A percentile compares a stretch with the other conserved stretches of the same genome.
phyloP scores from a whole-genome alignment of 1,284 basidiomycete species.

The Marasmius oreades region DNA sequence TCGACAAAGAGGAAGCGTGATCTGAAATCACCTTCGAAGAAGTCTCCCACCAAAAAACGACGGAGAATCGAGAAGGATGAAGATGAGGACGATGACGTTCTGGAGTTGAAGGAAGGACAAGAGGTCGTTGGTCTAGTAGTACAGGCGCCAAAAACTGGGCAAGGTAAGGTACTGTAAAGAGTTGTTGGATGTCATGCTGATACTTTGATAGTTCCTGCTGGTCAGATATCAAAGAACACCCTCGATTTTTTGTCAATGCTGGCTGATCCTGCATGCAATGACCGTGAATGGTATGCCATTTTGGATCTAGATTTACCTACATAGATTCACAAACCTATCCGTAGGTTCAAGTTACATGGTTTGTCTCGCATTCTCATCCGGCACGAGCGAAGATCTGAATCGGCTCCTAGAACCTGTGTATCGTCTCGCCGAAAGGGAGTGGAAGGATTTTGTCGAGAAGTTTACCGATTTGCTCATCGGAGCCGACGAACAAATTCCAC shows the following conservation, averaged over 20 bases:
- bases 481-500: slow-evolving; percentile 78
- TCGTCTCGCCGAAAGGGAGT: slow-evolving; percentile 81
- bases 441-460: slow-evolving; percentile 76
- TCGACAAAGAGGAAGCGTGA: slow-evolving; percentile 34
- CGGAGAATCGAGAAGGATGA: slow-evolving; percentile 23
- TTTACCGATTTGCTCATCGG: slow-evolving; percentile 67
- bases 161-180: slow-evolving; percentile 46
- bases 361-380: slow-evolving; percentile 1
- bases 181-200: not conserved
- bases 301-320: not conserved
- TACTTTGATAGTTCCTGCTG: slow-evolving; percentile 62
- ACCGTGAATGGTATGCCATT: slow-evolving; percentile 74
- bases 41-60: slow-evolving; percentile 23
- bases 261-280: slow-evolving; percentile 75
- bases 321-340: not conserved
- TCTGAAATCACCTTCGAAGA: slow-evolving; percentile 22
- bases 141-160: slow-evolving; percentile 76
- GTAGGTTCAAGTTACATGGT: slow-evolving; percentile 78
- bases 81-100: slow-evolving; percentile 36
- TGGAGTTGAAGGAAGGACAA: slow-evolving; percentile 61
- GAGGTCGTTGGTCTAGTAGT: slow-evolving; percentile 68
- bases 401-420: slow-evolving; percentile 69
- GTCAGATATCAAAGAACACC: slow-evolving; percentile 83
- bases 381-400: not conserved
- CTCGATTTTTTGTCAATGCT: slow-evolving; percentile 74